A percentile compares a stretch with the other conserved stretches of the same genome.
Conservation (phyloP, 2,329 filamentous ascomycete genomes). For the Pezicula carpinea region DNA sequence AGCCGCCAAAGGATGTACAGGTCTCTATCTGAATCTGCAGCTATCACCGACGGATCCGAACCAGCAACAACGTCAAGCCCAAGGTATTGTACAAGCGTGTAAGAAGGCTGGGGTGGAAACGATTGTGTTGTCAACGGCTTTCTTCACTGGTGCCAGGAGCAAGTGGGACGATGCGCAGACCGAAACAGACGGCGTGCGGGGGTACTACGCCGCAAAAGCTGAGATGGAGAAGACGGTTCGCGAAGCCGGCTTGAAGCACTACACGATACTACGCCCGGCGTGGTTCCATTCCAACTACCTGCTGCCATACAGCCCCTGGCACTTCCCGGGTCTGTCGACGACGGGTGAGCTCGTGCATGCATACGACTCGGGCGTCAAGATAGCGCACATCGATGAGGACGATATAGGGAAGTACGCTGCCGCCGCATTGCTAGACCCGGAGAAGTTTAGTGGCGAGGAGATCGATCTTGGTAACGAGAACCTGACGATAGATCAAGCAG, state of each 20-base stretch:
- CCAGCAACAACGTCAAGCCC: slow-evolving; percentile 6
- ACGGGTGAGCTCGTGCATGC: not conserved
- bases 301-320: not conserved
- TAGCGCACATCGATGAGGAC: slow-evolving; percentile 2
- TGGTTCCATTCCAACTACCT: slow-evolving; percentile 9
- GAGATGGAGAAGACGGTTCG: slow-evolving; percentile 9
- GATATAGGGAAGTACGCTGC: slow-evolving; percentile 15
- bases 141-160: not conserved
- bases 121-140: slow-evolving; percentile 9
- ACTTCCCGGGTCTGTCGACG: slow-evolving; percentile 4
- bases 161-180: too few relatives aligned
- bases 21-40: slow-evolving; percentile 9
- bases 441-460: slow-evolving; percentile 4
- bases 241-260: slow-evolving; percentile 5
- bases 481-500: not conserved
- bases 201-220: slow-evolving; percentile 6
- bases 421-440: slow-evolving; percentile 12
- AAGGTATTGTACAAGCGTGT: slow-evolving; percentile 9
- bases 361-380: not conserved
- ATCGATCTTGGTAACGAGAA: not conserved
- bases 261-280: slow-evolving; percentile 10
- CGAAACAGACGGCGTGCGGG: not conserved
- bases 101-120: slow-evolving; percentile 4
- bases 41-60: slow-evolving; percentile 4
- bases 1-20: slow-evolving; percentile 26